Base-by-base conservation (phyloP, 805 yeast species). In the Candida dendrica region DNA sequence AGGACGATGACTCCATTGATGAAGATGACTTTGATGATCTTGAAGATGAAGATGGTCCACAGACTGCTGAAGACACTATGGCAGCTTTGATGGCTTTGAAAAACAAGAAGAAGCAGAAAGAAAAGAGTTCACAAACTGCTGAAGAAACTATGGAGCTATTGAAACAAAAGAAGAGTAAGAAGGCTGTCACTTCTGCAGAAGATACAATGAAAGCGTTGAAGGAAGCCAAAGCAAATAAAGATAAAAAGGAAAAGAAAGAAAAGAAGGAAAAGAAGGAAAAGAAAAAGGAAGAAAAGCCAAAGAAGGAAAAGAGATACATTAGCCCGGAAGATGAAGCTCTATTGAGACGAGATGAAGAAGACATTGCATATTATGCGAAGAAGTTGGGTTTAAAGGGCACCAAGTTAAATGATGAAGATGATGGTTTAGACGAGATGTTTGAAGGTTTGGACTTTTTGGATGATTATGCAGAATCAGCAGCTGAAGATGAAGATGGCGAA, bases 351-450 rank as follows among this genome's bases (percentile, higher is more conserved):
- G 95, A 85, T 50, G 95, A 86, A 45, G 81, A 77, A 43, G 95
- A 90, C 41, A 80, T 85, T 63, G 77, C 74, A 35, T 87, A 82
- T 55, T 90, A 88, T 59, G 90, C 96, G 3, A 83, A 82, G 47
- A 81, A 84, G 53, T 67, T 90, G 9, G 95, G 95, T 1, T 59
- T 85, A 50, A 79, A 79, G 48, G 75, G 78, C 0, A 72, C 70
- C 42, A 69, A 68, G 14, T 65, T 82, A 37, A 62, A 70, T 32
- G 80, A 72, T 33, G 88, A 79, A 13, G 84, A 83, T 54, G 96
- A 88, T 60, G 75, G 81, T 2, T 68, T 89, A 38, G 95, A 85
- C 37, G 95, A 89, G n/a, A 58, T 89, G 18, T 64, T 89, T 4
- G 95, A 86, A 41, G 95, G 90, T 22, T 50, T 68, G 35, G 72